These are phyloP conservation scores for Ascodesmis nigricans DNA, from an alignment of 495 filamentous ascomycete genomes.

Conservation along the genomic window DNA sequence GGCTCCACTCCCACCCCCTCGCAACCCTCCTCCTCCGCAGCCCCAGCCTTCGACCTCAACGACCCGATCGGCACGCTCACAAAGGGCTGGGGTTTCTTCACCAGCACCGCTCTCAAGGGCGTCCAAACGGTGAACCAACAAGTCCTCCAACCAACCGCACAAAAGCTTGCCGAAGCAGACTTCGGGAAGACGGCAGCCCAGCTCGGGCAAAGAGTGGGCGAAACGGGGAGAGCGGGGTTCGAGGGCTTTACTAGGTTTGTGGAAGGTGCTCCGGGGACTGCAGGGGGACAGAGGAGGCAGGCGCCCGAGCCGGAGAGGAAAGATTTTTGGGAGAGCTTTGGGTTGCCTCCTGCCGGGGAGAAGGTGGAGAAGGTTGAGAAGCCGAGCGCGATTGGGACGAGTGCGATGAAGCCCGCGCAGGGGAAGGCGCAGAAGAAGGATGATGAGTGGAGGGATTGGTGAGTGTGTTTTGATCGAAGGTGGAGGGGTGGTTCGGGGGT, in stretches of 20 bases:
- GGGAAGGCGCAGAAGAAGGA: constrained; percentile 16
- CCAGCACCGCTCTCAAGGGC: constrained; percentile 58
- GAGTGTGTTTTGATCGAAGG: too few species aligned
- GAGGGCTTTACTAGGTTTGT: constrained; percentile 60
- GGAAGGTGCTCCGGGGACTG: constrained; percentile 17
- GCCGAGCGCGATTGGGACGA: constrained; percentile 25
- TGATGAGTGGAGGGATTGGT: constrained; percentile 19
- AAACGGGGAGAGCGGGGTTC: constrained; percentile 53
- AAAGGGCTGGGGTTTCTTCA: constrained; percentile 90
- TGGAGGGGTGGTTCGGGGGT: too few species aligned
- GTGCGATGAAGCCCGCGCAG: constrained; percentile 23
- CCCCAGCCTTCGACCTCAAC: too few species aligned
- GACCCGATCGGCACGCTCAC: constrained; percentile 74
- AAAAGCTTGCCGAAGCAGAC: constrained; percentile 73
- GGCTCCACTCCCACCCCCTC: constrained; percentile 40
- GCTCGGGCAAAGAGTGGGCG: constrained; percentile 37
- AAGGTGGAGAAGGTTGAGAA: constrained; percentile 3
- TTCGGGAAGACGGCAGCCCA: constrained; percentile 50
- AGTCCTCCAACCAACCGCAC: constrained; percentile 76
- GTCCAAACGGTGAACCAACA: constrained; percentile 75
- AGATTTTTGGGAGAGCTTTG: constrained; percentile 81
- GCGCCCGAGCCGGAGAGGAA: constrained; percentile 43
- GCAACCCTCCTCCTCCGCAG: too few species aligned
- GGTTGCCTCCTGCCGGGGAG: constrained; percentile 29
- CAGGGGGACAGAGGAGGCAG: constrained; percentile 8